A percentile compares a stretch with the other conserved stretches of the same genome.
Evolutionary conservation across 2,329 filamentous ascomycete species (phyloP).

Genomic region (Penicillium sp.): DNA sequence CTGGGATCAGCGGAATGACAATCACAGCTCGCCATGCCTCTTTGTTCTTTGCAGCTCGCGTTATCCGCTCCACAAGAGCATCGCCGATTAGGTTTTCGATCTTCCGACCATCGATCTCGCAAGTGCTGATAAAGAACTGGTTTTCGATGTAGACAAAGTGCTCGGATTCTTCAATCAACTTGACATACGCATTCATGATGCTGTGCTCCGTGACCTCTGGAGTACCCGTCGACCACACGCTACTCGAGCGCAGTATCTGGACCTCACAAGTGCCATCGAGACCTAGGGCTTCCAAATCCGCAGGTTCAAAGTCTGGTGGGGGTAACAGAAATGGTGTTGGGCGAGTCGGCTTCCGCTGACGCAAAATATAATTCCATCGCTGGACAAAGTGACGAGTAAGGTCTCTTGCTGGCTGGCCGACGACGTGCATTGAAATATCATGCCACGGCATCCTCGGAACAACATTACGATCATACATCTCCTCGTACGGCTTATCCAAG

Average conservation of each 20-base stretch:
- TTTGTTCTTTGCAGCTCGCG: constrained; percentile 78
- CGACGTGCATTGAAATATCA: constrained; percentile 96
- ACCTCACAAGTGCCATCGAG: constrained; percentile 95
- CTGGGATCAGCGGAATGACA: constrained; percentile 94
- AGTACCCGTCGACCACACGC: constrained; percentile 89
- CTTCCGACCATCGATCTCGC: constrained; percentile 81
- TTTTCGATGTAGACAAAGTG: constrained; percentile 99
- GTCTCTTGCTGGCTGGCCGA: constrained; percentile 93
- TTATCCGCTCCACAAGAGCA: constrained; percentile 88
- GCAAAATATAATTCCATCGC: constrained; percentile 94
- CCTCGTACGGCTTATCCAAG: constrained; percentile 92
- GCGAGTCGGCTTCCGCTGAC: constrained; percentile 88
- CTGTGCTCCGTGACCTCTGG: constrained; percentile 84
- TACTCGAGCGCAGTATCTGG: constrained; percentile 89
- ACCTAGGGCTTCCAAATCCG: constrained; percentile 84
- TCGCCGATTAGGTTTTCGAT: constrained; percentile 95
- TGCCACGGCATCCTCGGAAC: constrained; percentile 98
- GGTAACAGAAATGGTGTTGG: constrained; percentile 93
- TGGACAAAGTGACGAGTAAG: constrained; percentile 96
- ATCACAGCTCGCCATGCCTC: constrained; percentile 92
- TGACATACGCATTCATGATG: constrained; percentile 93
- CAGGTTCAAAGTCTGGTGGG: constrained; percentile 85
- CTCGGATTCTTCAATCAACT: constrained; percentile 92
- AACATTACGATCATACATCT: constrained; percentile 94
- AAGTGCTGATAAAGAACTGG: constrained; percentile 96